phyloP scores from a whole-genome alignment of 352 stramenopile species.

The Pythium periplocum region DNA sequence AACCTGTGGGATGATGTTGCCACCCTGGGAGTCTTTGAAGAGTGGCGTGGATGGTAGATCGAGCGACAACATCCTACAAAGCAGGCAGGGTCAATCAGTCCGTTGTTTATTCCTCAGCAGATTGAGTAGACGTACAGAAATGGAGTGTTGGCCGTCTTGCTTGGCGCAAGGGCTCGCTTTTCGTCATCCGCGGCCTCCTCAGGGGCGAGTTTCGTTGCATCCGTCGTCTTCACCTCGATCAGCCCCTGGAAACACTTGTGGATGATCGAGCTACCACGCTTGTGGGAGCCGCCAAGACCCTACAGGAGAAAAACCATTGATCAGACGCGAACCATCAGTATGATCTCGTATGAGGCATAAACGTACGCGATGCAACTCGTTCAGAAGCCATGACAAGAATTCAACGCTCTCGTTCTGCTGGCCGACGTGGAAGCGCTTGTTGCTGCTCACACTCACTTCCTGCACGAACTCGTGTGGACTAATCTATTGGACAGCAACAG shows the following conservation, averaged over 20 bases:
- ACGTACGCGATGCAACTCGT: slow-evolving; percentile 89
- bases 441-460: slow-evolving; percentile 92
- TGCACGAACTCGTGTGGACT: slow-evolving; percentile 97
- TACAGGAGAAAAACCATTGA: slow-evolving; percentile 18
- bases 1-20: slow-evolving; percentile 95
- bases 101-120: not conserved
- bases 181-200: slow-evolving; percentile 25
- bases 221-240: slow-evolving; percentile 89
- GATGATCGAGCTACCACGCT: slow-evolving; percentile 90
- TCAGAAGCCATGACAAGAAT: slow-evolving; percentile 96
- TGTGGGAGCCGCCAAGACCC: slow-evolving; percentile 80
- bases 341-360: not conserved
- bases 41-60: slow-evolving; percentile 97
- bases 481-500: slow-evolving; percentile 35
- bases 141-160: slow-evolving; percentile 42
- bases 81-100: slow-evolving; percentile 1
- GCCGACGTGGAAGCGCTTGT: slow-evolving; percentile 95
- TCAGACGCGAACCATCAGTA: slow-evolving; percentile 1
- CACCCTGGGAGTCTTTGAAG: slow-evolving; percentile 97
- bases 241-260: slow-evolving; percentile 95
- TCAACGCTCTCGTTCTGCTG: slow-evolving; percentile 93
- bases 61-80: slow-evolving; percentile 91
- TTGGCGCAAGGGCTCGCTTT: slow-evolving; percentile 11
- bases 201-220: slow-evolving; percentile 38
- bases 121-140: slow-evolving; percentile 46